Evolutionary conservation across 139 green algal species (phyloP).

Genomic region (Chlamydomonas urium): DNA sequence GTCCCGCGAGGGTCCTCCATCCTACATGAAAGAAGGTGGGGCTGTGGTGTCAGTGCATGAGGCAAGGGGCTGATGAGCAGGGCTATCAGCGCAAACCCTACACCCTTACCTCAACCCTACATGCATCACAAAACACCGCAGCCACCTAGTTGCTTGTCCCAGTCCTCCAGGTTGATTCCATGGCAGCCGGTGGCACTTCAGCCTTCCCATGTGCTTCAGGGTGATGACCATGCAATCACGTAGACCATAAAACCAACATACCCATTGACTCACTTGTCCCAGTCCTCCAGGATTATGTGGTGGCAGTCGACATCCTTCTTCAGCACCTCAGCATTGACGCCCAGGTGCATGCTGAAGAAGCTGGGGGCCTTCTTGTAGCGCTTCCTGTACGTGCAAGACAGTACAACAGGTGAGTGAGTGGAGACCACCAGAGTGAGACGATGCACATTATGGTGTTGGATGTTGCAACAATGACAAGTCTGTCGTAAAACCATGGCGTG

Average conservation of each 20-base stretch:
- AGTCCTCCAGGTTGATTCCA: background rate
- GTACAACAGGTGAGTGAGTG: too few species aligned
- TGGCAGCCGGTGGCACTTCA: background rate
- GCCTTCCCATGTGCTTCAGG: too few species aligned
- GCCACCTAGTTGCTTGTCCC: background rate
- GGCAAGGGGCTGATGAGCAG: too few species aligned
- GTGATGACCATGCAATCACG: background rate
- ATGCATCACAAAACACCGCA: background rate
- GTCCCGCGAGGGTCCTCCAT: conserved; percentile 55
- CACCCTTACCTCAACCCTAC: too few species aligned
- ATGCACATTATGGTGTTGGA: too few species aligned
- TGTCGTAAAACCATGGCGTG: too few species aligned
- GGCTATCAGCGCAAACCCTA: too few species aligned
- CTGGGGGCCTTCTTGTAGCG: conserved; percentile 91
- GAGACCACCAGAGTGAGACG: too few species aligned
- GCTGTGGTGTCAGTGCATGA: conserved; percentile 8
- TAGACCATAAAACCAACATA: background rate
- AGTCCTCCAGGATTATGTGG: conserved; percentile 95
- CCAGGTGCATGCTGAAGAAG: conserved; percentile 92
- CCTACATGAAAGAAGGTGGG: background rate
- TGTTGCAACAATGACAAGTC: too few species aligned
- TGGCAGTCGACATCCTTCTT: conserved; percentile 68
- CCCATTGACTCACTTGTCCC: conserved; percentile 34
- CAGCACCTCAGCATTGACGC: conserved; percentile 73
- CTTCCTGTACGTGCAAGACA: conserved; percentile 36